Percentiles rank a stretch among this genome's conserved stretches.
These are phyloP conservation scores for Moricandia moricandioides DNA, from an alignment of 345 rosid species.

Conservation along the genomic window DNA sequence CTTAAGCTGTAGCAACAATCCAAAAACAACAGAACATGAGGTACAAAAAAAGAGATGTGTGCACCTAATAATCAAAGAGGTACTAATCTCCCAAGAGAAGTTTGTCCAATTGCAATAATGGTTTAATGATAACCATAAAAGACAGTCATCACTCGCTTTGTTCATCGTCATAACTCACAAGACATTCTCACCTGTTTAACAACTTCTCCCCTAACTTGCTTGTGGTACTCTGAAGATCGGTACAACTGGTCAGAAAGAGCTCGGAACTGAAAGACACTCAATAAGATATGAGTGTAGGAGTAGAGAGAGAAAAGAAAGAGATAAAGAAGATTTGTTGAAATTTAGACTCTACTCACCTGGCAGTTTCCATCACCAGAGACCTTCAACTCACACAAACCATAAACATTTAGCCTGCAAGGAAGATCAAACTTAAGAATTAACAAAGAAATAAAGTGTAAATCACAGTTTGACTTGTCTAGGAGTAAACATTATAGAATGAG, in stretches of 20 bases:
- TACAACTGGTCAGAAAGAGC: constrained; percentile 92
- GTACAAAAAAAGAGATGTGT: constrained; percentile 7
- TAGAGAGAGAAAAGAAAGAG: background rate
- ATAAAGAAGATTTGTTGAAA: constrained; percentile 7
- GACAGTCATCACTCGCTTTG: background rate
- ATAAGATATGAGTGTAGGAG: background rate
- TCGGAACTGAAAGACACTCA: constrained; percentile 62
- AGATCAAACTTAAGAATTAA: constrained; percentile 10
- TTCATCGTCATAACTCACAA: constrained; percentile 14
- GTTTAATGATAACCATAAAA: background rate
- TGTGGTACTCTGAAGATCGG: constrained; percentile 85
- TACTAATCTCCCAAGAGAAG: background rate
- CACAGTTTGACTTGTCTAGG: background rate
- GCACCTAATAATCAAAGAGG: constrained; percentile 6
- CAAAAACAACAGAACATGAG: constrained; percentile 18
- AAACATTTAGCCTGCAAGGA: constrained; percentile 62
- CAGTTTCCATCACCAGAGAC: constrained; percentile 98
- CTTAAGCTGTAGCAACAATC: constrained; percentile 63
- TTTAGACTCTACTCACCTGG: constrained; percentile 55
- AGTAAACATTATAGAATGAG: background rate
- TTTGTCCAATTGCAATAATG: background rate
- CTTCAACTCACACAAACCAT: constrained; percentile 79
- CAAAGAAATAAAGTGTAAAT: constrained; percentile 6
- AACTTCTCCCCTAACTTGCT: constrained; percentile 79
- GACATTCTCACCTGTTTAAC: constrained; percentile 75